phyloP scores from a whole-genome alignment of 2,329 filamentous ascomycete species.

The Arthroderma sp. region DNA sequence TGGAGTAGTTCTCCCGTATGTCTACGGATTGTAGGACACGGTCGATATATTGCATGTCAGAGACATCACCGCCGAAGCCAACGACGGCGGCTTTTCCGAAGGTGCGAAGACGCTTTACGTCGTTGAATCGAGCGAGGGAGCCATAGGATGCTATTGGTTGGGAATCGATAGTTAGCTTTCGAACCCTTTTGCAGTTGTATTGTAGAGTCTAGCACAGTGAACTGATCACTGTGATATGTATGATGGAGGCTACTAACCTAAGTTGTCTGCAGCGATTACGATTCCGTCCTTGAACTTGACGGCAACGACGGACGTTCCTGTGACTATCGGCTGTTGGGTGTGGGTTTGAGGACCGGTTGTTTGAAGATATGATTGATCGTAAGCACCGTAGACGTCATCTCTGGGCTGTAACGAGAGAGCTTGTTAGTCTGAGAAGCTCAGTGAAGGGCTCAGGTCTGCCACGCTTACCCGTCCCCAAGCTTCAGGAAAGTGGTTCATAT shows the following conservation, averaged over 20 bases:
- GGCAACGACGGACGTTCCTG: slow-evolving; percentile 86
- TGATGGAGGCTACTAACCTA: slow-evolving; percentile 43
- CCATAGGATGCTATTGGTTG: slow-evolving; percentile 70
- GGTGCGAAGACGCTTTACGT: slow-evolving; percentile 84
- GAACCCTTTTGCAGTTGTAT: not conserved
- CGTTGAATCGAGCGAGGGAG: slow-evolving; percentile 88
- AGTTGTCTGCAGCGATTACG: slow-evolving; percentile 91
- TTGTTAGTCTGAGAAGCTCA: slow-evolving; percentile 15
- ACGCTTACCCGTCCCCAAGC: slow-evolving; percentile 42
- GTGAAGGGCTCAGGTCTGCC: not conserved
- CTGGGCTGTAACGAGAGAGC: slow-evolving; percentile 52
- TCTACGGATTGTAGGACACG: slow-evolving; percentile 73
- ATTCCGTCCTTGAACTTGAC: slow-evolving; percentile 95
- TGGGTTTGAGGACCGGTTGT: slow-evolving; percentile 59
- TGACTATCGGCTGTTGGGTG: slow-evolving; percentile 87
- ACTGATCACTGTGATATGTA: not conserved
- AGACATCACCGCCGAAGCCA: slow-evolving; percentile 93
- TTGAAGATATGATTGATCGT: slow-evolving; percentile 76
- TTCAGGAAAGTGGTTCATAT: slow-evolving; percentile 54
- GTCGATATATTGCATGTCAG: slow-evolving; percentile 98
- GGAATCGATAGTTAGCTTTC: slow-evolving; percentile 3
- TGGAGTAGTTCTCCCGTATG: slow-evolving; percentile 66
- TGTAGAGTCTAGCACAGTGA: not conserved
- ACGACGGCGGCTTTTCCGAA: slow-evolving; percentile 77
- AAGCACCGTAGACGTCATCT: slow-evolving; percentile 92